phyloP scores from a whole-genome alignment of 2,329 filamentous ascomycete species.

The Sarocladium brachiariae region DNA sequence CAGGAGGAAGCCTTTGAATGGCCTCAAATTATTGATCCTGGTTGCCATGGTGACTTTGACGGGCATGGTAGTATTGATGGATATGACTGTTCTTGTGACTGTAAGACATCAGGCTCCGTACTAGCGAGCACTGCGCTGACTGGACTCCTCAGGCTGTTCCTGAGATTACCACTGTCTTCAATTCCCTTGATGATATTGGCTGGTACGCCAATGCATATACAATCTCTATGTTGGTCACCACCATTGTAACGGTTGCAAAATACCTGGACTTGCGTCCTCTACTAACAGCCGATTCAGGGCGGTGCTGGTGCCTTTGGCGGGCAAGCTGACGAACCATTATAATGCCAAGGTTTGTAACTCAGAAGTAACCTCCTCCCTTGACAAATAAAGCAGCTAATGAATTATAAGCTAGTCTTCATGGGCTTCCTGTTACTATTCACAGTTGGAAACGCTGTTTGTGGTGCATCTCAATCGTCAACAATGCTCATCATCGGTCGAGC shows the following conservation, averaged over 20 bases:
- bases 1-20: background rate
- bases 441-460: slow-evolving; percentile 18
- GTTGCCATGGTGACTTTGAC: background rate
- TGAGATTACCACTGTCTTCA: slow-evolving; percentile 7
- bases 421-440: slow-evolving; percentile 15
- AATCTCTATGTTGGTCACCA: background rate
- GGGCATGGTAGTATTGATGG: background rate
- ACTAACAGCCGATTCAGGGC: background rate
- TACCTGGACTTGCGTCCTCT: too few species aligned
- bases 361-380: too few species aligned
- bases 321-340: background rate
- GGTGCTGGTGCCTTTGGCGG: background rate
- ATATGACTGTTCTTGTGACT: slow-evolving; percentile 4
- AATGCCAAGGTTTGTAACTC: slow-evolving; percentile 1
- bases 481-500: slow-evolving; percentile 18
- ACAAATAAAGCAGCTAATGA: too few species aligned
- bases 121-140: background rate
- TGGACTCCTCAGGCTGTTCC: background rate
- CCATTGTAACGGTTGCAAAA: background rate
- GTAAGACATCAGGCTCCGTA: background rate
- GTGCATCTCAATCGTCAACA: slow-evolving; percentile 13
- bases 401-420: slow-evolving; percentile 15
- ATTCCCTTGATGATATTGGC: slow-evolving; percentile 1
- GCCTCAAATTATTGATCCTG: background rate
- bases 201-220: slow-evolving; percentile 5